Evolutionary conservation across 192 early-diverging fungal species (phyloP), one percentile per base, ranked within the genome.

Genomic region (Paraglomus brasilianum): DNA sequence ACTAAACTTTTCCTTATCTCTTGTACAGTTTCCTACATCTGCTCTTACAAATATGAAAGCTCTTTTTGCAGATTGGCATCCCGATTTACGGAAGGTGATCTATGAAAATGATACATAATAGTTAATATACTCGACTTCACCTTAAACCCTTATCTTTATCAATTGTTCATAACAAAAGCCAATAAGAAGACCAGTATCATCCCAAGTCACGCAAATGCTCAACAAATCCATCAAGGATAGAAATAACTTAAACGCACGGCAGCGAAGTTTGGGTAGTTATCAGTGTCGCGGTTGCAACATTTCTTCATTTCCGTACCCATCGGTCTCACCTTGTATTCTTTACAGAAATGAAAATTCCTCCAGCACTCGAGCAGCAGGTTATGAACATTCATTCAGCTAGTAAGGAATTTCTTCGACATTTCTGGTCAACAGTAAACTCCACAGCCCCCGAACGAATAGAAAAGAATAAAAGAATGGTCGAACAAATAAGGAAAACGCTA

Each of bases 371-470:
- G 40, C 75, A 80, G 24, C 73, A 77, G 38, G 60, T 82, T 8
- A 30, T 78, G 15, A 60, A 66, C 9, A 82, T 79, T 52, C 81
- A 85, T 56, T 77, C 81, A 19, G 76, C 81, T 1, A 78, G 79
- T 17, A 85, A 82, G 51, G 83, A 85, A 49, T 78, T 83, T 40
- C 69, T 86, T 21, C 72, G 82, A 11, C 84, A 86, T 71, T 86
- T 83, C 41, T 86, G 82, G 82, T 66, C 84, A 8, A 41, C 45
- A 10, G 13, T 30, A 10, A 30, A 15, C 19, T 83, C 82, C 0
- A 75, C 70, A 24, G 64, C 71, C 40, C 61, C 75, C 1, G 81
- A 86, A 44, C 77, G 77, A 63, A 60, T 71, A 7, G 76, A 76
- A 6, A 86, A 86, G 46, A 80, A 86, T 49, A 24, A 40, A 1